These are phyloP conservation scores for Metarhizium sp. DNA, from an alignment of 2,329 filamentous ascomycete genomes.

Conservation along the genomic window DNA sequence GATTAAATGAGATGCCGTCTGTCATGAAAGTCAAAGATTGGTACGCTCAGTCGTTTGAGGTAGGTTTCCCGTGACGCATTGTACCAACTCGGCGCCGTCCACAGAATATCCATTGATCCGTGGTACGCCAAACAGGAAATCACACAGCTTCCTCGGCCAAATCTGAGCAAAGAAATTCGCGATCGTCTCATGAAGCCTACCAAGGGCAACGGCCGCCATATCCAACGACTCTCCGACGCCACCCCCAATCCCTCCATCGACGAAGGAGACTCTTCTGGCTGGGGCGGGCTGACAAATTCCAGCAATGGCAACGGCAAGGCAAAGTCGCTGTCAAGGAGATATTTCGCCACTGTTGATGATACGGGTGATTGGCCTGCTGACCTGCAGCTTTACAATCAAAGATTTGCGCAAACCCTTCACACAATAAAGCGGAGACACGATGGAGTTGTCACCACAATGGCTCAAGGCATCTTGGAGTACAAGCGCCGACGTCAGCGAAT, in stretches of 20 bases:
- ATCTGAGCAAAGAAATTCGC: conserved; percentile 64
- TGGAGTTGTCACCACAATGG: conserved; percentile 94
- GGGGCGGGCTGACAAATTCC: conserved; percentile 31
- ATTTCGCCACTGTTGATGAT: conserved; percentile 90
- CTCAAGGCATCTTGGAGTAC: conserved; percentile 95
- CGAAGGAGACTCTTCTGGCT: conserved; percentile 68
- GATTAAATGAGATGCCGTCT: conserved; percentile 94
- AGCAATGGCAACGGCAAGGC: conserved; percentile 36
- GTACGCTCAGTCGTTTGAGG: conserved; percentile 99
- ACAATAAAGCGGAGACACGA: conserved; percentile 95
- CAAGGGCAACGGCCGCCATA: conserved; percentile 47
- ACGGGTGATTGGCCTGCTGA: conserved; percentile 86
- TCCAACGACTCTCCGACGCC: conserved; percentile 68
- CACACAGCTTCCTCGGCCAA: conserved; percentile 72
- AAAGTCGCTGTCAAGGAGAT: conserved; percentile 47
- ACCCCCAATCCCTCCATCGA: conserved; percentile 85
- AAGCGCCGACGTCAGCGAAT: conserved; percentile 93
- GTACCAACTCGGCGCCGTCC: not conserved
- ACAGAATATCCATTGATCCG: conserved; percentile 3
- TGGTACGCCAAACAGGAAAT: conserved; percentile 60
- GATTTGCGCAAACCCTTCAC: conserved; percentile 80
- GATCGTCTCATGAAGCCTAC: conserved; percentile 66
- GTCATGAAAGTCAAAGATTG: conserved; percentile 92
- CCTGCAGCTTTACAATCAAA: conserved; percentile 85
- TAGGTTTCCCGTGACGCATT: conserved; percentile 31